phyloP scores from a whole-genome alignment of 1,284 basidiomycete genomes.

The Trametes pubescens region DNA sequence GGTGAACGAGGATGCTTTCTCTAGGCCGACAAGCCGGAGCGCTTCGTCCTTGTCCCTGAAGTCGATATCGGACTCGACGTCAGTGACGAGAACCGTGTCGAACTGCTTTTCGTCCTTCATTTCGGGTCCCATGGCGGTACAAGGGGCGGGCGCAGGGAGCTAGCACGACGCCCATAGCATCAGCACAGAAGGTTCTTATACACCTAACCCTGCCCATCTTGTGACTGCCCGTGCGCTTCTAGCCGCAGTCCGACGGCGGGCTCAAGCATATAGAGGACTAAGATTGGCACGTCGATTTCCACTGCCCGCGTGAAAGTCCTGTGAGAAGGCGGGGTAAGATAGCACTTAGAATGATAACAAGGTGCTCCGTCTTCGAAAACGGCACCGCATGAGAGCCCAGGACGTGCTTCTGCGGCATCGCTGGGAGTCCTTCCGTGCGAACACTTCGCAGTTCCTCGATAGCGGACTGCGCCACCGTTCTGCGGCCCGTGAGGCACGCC shows the following conservation, averaged over 20 bases:
- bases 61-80: constrained; percentile 41
- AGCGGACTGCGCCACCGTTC: not conserved
- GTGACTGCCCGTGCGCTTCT: constrained; percentile 17
- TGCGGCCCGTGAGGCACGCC: not conserved
- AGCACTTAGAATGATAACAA: constrained; percentile 15
- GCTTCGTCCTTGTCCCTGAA: constrained; percentile 64
- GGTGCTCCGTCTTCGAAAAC: not conserved
- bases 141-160: not conserved
- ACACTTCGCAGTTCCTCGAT: not conserved
- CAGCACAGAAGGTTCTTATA: not conserved
- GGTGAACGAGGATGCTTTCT: constrained; percentile 60
- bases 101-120: constrained; percentile 25
- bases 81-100: constrained; percentile 20
- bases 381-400: constrained; percentile 10
- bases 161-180: not conserved
- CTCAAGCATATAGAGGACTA: not conserved
- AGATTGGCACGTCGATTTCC: constrained; percentile 10
- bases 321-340: constrained; percentile 9
- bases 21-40: constrained; percentile 61
- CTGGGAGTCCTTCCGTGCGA: not conserved
- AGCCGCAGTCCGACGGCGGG: not conserved
- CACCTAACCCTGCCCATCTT: constrained; percentile 3
- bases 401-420: not conserved
- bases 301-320: constrained; percentile 3
- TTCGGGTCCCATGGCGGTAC: constrained; percentile 8